phyloP scores from a whole-genome alignment of 805 yeast genomes.

The Candida ficus region DNA sequence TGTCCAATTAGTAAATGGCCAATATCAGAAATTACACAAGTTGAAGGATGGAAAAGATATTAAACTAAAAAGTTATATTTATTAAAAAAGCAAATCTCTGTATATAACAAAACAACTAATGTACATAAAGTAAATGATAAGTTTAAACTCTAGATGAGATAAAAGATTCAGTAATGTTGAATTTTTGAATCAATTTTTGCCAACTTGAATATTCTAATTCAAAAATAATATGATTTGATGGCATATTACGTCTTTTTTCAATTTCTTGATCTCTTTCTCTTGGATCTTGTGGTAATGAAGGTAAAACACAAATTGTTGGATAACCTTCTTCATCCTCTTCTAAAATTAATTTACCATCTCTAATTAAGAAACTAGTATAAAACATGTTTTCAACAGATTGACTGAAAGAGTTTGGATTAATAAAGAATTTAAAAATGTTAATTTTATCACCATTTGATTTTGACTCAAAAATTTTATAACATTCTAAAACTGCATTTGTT shows the following conservation, averaged over 20 bases:
- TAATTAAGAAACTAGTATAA: slow-evolving; percentile 72
- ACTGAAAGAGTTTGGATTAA: slow-evolving; percentile 72
- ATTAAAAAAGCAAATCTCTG: background rate
- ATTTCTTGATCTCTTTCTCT: slow-evolving; percentile 20
- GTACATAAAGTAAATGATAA: background rate
- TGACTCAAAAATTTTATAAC: slow-evolving; percentile 37
- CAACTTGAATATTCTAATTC: slow-evolving; percentile 65
- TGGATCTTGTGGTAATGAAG: slow-evolving; percentile 25
- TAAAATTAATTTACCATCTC: slow-evolving; percentile 60
- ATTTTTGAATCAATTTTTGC: slow-evolving; percentile 48
- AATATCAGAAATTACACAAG: slow-evolving; percentile 41
- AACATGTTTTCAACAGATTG: slow-evolving; percentile 83
- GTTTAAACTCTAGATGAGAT: slow-evolving; percentile 36
- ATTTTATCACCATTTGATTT: slow-evolving; percentile 36
- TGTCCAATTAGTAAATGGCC: slow-evolving; percentile 86
- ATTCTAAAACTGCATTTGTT: slow-evolving; percentile 53
- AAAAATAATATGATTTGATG: slow-evolving; percentile 62
- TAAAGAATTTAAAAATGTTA: slow-evolving; percentile 57
- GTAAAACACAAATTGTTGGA: slow-evolving; percentile 35
- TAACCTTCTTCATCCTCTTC: slow-evolving; percentile 46
- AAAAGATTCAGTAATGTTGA: slow-evolving; percentile 50
- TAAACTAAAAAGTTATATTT: too few relatives aligned
- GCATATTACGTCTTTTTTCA: slow-evolving; percentile 24
- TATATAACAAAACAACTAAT: background rate
- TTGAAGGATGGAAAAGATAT: slow-evolving; percentile 50